Evolutionary conservation across 495 filamentous ascomycete species (phyloP), one percentile per base, ranked within the genome.

Genomic region (Hypoxylon lienhwacheense): DNA sequence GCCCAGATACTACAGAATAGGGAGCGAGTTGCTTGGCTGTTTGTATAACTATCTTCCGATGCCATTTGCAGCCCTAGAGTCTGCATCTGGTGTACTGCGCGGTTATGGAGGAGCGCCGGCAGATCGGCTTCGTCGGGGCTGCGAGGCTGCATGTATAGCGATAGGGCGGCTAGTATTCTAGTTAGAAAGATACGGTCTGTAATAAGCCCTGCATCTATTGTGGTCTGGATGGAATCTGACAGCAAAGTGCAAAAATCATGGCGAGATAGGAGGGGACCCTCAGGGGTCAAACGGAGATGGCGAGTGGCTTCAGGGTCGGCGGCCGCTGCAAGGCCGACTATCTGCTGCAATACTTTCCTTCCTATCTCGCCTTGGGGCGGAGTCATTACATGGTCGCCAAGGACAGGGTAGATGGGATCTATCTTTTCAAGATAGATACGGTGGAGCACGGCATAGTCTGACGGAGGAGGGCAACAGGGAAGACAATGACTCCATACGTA

Each of bases 1-100:
- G 82, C 79, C 79, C 85, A 88, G 10, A 89, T 55, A 31, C 81
- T 83, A 72, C 83, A 87, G 49, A 88, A 86, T 0, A 88, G 67
- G 7, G 64, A 63, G n/a, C 53, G 64, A 2, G 58, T 63, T 14
- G 60, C 58, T 14, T 67, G 59, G 29, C 44, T 55, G 28, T 60
- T 57, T 5, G 46, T 37, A 12, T 68, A 58, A 1, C 49, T 55
- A 14, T 67, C 65, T 47, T 63, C 64, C 8, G 72, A 66, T 5
- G 78, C 59, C 37, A 75, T 73, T 48, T 90, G 86, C 17, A 89
- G 64, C 2, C 85, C 85, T 24, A 85, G 66, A 0, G 85, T 85
- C 44, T 88, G 83, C 11, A 81, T 81, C 52, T 86, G 79, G 43
- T 85, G 81, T 5, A 77, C 68, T n/a, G 71, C 66, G 2, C 65